Conservation (phyloP, 179 eudicot species). For the Nepenthes alata region DNA sequence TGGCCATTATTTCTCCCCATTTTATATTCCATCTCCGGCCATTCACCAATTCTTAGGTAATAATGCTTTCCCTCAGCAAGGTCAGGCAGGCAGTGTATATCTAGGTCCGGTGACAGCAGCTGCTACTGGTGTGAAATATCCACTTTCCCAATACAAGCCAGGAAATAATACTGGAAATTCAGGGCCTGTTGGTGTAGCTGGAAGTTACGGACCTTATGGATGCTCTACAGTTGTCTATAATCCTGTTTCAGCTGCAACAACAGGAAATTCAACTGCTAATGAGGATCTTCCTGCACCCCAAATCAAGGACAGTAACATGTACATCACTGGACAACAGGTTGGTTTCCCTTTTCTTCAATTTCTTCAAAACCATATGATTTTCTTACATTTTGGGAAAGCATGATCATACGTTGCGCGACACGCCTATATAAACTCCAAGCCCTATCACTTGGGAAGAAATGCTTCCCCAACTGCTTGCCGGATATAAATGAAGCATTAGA, state of each 20-base stretch:
- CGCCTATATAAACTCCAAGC: too few species aligned
- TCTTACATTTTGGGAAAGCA: too few species aligned
- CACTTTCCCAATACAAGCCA: conserved; percentile 62
- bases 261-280: conserved; percentile 46
- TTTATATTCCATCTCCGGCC: conserved; percentile 52
- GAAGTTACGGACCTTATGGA: conserved; percentile 57
- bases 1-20: conserved; percentile 55
- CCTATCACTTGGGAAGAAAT: too few species aligned
- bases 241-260: conserved; percentile 29
- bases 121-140: conserved; percentile 35
- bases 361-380: too few species aligned
- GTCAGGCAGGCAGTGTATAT: conserved; percentile 53
- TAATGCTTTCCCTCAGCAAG: conserved; percentile 62
- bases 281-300: conserved; percentile 59
- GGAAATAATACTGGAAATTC: conserved; percentile 50
- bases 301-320: conserved; percentile 60
- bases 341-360: conserved; percentile 2
- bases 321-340: conserved; percentile 72
- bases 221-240: conserved; percentile 37
- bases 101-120: conserved; percentile 45
- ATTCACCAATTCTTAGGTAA: conserved; percentile 64
- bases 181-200: conserved; percentile 37
- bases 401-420: too few species aligned
- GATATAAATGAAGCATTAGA: too few species aligned
- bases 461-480: too few species aligned